phyloP scores from a whole-genome alignment of 805 yeast species.

The Dipodascus albidus region DNA sequence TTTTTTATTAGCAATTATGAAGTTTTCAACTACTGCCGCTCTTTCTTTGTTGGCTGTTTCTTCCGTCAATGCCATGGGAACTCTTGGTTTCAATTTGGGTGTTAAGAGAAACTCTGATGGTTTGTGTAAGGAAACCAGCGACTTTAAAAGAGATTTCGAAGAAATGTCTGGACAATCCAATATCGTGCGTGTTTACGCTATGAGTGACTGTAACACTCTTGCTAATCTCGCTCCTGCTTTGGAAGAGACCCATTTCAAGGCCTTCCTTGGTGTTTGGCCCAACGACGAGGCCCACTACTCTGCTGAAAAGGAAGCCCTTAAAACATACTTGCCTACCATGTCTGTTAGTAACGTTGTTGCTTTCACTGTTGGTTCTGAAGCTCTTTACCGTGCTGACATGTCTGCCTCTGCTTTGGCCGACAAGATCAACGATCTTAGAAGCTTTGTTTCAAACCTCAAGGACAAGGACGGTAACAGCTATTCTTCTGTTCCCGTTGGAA shows the following conservation, averaged over 20 bases:
- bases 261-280: slow-evolving; percentile 91
- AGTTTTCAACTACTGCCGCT: slow-evolving; percentile 34
- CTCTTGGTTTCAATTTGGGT: slow-evolving; percentile 79
- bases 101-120: slow-evolving; percentile 60
- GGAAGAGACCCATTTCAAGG: slow-evolving; percentile 60
- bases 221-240: slow-evolving; percentile 79
- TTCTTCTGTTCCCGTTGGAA: slow-evolving; percentile 65
- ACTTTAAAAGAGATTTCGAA: slow-evolving; percentile 59
- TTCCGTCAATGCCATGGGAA: slow-evolving; percentile 48
- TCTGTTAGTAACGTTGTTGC: slow-evolving; percentile 52
- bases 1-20: slow-evolving; percentile 10
- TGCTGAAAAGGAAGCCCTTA: slow-evolving; percentile 64
- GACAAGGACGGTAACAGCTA: slow-evolving; percentile 79
- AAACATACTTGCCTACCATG: slow-evolving; percentile 57
- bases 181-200: slow-evolving; percentile 77
- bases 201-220: slow-evolving; percentile 88
- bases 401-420: slow-evolving; percentile 63
- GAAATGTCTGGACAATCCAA: slow-evolving; percentile 46
- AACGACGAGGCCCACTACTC: slow-evolving; percentile 67
- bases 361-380: slow-evolving; percentile 90
- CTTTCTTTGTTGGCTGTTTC: slow-evolving; percentile 28
- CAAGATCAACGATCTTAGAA: slow-evolving; percentile 52
- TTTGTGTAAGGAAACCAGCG: slow-evolving; percentile 60
- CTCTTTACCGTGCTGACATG: slow-evolving; percentile 82
- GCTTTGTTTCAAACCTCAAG: slow-evolving; percentile 43